Evolutionary conservation across 2,329 filamentous ascomycete genomes (phyloP).

Genomic region (Akanthomyces lecanii): DNA sequence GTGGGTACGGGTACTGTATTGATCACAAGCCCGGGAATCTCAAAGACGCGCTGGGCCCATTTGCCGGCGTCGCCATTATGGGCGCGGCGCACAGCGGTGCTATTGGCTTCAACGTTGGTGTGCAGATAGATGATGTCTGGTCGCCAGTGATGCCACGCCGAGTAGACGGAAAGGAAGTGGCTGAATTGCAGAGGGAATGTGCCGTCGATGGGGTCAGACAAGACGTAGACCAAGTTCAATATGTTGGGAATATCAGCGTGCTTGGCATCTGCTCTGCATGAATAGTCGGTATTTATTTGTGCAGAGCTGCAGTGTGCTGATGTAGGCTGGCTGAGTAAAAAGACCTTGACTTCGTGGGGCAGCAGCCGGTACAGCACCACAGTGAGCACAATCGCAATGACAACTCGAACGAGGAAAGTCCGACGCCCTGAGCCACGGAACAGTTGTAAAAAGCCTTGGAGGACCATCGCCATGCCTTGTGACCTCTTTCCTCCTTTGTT

Average conservation of each 20-base stretch:
- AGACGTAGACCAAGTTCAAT: slow-evolving; percentile 24
- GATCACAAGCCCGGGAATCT: slow-evolving; percentile 21
- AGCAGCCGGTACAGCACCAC: not conserved
- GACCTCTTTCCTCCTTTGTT: not conserved
- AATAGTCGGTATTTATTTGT: not conserved
- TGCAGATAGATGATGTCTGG: slow-evolving; percentile 26
- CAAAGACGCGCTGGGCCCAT: slow-evolving; percentile 25
- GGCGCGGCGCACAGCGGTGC: slow-evolving; percentile 31
- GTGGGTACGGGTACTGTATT: slow-evolving; percentile 30
- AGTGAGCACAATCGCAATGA: not conserved
- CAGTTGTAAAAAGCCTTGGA: not conserved
- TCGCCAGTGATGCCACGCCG: slow-evolving; percentile 20
- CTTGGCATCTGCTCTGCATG: not conserved
- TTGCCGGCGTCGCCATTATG: slow-evolving; percentile 18
- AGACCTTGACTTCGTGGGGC: slow-evolving; percentile 1
- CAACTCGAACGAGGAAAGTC: not conserved
- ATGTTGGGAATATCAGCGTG: slow-evolving; percentile 24
- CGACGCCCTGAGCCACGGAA: not conserved
- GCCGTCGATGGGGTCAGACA: slow-evolving; percentile 18
- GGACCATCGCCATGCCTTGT: not conserved
- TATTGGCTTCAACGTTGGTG: slow-evolving; percentile 23
- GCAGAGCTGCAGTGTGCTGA: not conserved
- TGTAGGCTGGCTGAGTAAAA: slow-evolving; percentile 1
- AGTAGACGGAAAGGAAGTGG: slow-evolving; percentile 25
- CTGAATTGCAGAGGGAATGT: slow-evolving; percentile 24